Base-by-base conservation (phyloP, 257 asterid species). In the Primulina huaijiensis region DNA sequence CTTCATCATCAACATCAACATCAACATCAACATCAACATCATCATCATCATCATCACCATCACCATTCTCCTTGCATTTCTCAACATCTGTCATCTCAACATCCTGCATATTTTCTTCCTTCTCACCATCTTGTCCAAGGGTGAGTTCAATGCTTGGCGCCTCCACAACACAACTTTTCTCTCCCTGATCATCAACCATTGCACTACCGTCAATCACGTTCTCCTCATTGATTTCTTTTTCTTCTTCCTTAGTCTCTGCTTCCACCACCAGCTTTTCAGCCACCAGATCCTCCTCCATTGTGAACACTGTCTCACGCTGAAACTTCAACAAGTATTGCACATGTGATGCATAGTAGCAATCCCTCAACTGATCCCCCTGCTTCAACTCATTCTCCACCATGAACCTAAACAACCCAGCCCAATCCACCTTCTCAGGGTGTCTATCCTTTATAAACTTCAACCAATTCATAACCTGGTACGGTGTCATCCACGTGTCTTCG, bases 321-420 rank as follows among this genome's bases (percentile, higher is more conserved):
- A 58, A 75, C 83, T 82, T 92, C 8, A 92, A 82, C 81, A 90
- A 76, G 57, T 81, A 83, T 80, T 88, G 98, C 86, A 92, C 70
- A 82, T 92, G 97, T 0, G 94, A 80, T 0, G 97, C 98, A 33
- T 92, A 92, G 75, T 86, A 82, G 74, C 98, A 92, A 74, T 90
- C 81, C 65, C 9, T 71, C 77, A 92, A 81, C 35, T 68, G 78
- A 7, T 70, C 90, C 65, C 96, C 97, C 76, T 81, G 82, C 62
- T 73, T 73, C 87, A 92, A 65, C 79, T 92, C 98, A 75, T 87
- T 87, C 81, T 90, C 97, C 76, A 90, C 91, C 98, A 92, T 92
- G 50, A 85, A 84, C 97, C 97, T 90, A 62, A 90, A 64, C 78
- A 90, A 64, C 35, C 86, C 85, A 8, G 93, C 92, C 95, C 96